Evolutionary conservation across 2,329 filamentous ascomycete genomes (phyloP), one percentile per base, ranked within the genome.

Genomic region (Aureobasidium mangrovei): DNA sequence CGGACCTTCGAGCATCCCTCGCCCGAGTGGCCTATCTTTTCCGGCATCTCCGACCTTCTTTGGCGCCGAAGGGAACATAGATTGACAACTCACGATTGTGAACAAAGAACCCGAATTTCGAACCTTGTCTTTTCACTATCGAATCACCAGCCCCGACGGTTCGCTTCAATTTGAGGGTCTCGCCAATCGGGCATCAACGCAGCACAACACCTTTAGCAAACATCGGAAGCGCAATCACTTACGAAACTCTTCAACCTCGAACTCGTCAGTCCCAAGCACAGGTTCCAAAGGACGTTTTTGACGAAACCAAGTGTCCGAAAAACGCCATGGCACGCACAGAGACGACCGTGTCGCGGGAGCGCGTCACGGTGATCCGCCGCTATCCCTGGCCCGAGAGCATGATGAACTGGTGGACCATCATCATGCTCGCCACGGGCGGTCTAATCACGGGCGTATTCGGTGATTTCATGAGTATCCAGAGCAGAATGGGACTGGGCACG

Each of bases 341-440:
- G 41, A 48, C 45, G 28, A 44, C 49, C 4, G 43, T 35, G 3
- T 48, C 44, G 5, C 18, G 44, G 4, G 53, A 55, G 8, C 53
- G 53, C 32, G 24, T 49, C 12, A 55, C 44, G 3, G 18, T 55
- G 3, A 38, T 48, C 2, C 40, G 32, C 35, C 48, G 43, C 35
- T 84, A 83, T 70, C 78, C 76, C 70, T 85, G 81, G 81, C 81
- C 81, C 2, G 80, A 84, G 66, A 71, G 79, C 46, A 80, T 83
- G 62, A 74, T 85, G 60, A 83, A 84, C 62, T 68, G 82, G 62
- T 85, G 81, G 81, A 77, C 80, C 52, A 77, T 84, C 60, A 71
- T 83, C 60, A 81, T 84, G 65, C 72, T 84, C 12, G 77, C 74
- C 0, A 76, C 77, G 2, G 79, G 79, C 8, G 74, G 77, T 28